Base-by-base conservation (phyloP, 139 green algal genomes). In the Chlamydomonas sp. region DNA sequence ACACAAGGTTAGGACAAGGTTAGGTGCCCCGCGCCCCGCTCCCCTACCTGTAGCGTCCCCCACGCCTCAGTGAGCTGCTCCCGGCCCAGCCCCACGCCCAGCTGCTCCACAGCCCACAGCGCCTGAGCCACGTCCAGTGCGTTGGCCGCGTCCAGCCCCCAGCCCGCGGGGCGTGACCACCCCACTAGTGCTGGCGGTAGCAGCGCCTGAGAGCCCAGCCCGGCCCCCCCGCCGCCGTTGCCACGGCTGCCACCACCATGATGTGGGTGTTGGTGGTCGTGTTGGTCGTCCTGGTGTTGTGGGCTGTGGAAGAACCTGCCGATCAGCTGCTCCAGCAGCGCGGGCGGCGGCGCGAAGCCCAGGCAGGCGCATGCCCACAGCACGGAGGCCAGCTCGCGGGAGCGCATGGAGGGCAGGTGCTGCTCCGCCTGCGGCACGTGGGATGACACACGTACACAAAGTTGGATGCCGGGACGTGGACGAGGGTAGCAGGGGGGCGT, bases 121-220 rank as follows among this genome's bases (percentile, higher is more conserved):
- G 57, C 20, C 10, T 86, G 59, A 18, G 80, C 74, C 57, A 74
- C n/a, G 77, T 82, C 75, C 58, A 79, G 67, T 1, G 49, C 64
- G 20, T 79, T 77, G n/a, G 77, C 77, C 1, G 49, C 17, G 59
- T 14, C 16, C 10, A 18, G 73, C 73, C 12, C 15, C 12, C 15
- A 15, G 49, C 12, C 8, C 73, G 49, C 73, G 73, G 16, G 15
- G 73, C 73, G 85, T 78, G 78, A 89, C 85, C 85, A 89, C 31
- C 31, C 31, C 31, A 49, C 31, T 49, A 49, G 31, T 49, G 31
- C 31, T 49, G 31, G 31, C 31, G 31, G 31, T 49, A 49, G 31
- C 31, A 49, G 31, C 31, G 31, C 31, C 31, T 49, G 31, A 49
- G 31, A 49, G 31, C 31, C 31, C 31, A 49, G 31, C 31, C 31